Evolutionary conservation across 495 filamentous ascomycete genomes (phyloP).

Genomic region (Barbatosphaeria neglecta): DNA sequence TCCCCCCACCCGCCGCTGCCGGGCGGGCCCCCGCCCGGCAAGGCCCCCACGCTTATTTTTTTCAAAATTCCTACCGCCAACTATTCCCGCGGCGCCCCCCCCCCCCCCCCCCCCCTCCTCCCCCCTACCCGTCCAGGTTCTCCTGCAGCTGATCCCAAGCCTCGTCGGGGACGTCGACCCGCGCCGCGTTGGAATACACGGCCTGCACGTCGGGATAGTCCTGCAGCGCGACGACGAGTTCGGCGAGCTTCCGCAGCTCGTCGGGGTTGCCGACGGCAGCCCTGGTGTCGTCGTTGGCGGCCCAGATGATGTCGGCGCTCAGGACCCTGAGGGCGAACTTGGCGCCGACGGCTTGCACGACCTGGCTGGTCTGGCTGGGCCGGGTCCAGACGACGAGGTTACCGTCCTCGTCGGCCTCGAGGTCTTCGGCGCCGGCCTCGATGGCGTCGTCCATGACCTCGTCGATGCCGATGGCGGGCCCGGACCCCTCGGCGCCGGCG

Average conservation of each 20-base stretch:
- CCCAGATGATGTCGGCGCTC: constrained; percentile 72
- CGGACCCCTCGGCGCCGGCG: constrained; percentile 16
- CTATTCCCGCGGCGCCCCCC: no score
- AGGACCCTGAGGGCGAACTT: constrained; percentile 50
- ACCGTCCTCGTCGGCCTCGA: constrained; percentile 57
- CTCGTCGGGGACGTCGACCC: constrained; percentile 30
- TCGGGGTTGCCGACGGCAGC: constrained; percentile 41
- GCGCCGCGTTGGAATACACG: constrained; percentile 51
- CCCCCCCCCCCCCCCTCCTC: neutral
- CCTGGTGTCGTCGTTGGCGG: constrained; percentile 67
- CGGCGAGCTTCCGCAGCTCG: constrained; percentile 38
- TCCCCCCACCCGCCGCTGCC: no score
- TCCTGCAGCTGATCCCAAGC: constrained; percentile 39
- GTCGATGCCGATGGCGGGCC: constrained; percentile 45
- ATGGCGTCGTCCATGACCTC: constrained; percentile 72
- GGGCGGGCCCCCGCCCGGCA: no score
- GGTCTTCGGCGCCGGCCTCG: constrained; percentile 75
- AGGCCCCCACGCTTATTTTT: no score
- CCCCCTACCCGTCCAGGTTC: constrained; percentile 19
- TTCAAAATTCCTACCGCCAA: no score
- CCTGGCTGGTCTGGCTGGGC: constrained; percentile 52
- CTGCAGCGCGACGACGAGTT: constrained; percentile 39
- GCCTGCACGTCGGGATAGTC: constrained; percentile 56
- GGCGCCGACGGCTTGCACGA: constrained; percentile 49
- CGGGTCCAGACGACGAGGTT: constrained; percentile 66